phyloP scores from a whole-genome alignment of 2,329 filamentous ascomycete species.

The Stagonosporopsis vannaccii region DNA sequence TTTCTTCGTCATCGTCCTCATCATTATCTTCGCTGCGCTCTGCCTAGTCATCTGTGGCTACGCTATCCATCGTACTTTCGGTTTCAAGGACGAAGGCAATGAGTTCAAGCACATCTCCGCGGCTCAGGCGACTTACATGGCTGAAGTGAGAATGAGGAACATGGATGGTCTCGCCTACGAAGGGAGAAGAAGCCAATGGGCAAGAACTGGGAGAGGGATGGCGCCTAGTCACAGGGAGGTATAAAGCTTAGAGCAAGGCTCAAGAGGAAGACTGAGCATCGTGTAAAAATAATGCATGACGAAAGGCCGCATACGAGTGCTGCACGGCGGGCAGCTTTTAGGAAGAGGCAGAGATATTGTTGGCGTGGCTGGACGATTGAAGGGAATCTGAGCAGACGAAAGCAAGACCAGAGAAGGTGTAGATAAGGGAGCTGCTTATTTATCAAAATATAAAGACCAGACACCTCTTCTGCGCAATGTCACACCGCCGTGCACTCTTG shows the following conservation, averaged over 20 bases:
- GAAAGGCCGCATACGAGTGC: no score
- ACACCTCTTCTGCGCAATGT: no score
- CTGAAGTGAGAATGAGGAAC: constrained; percentile 28
- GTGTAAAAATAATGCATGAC: no score
- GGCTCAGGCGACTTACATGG: constrained; percentile 35
- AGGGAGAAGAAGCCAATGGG: constrained; percentile 14
- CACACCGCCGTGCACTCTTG: no score
- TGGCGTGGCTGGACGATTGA: no score
- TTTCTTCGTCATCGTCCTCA: constrained; percentile 25
- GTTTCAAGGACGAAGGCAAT: constrained; percentile 18
- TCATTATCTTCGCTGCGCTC: constrained; percentile 28
- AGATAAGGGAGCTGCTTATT: no score
- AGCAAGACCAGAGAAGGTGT: no score
- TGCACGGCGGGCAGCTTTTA: no score
- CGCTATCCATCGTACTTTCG: constrained; percentile 28
- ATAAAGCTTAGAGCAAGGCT: not conserved
- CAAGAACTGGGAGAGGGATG: not conserved
- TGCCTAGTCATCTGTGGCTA: constrained; percentile 27
- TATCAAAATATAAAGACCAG: no score
- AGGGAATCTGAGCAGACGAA: no score
- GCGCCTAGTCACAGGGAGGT: not conserved
- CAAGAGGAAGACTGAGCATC: not conserved
- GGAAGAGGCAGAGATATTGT: no score
- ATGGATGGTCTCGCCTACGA: constrained; percentile 22
- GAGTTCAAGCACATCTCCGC: constrained; percentile 16